Evolutionary conservation across 192 early-diverging fungal genomes (phyloP).

Genomic region (Backusella morwellensis): DNA sequence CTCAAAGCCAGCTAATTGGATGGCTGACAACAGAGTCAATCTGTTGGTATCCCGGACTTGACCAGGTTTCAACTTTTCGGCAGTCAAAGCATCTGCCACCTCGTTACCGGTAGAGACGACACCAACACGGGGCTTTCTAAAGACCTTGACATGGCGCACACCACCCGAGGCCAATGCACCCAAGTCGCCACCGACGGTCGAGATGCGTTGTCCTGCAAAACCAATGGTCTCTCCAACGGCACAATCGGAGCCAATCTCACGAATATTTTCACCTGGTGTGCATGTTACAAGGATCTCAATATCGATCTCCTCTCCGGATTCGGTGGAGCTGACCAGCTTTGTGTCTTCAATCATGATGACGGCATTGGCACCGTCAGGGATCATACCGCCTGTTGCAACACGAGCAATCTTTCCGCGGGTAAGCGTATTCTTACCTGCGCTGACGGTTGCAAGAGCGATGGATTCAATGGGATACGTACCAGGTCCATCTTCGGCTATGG

Average conservation of each 20-base stretch:
- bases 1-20: constrained; percentile 60
- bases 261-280: constrained; percentile 64
- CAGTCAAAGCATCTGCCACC: constrained; percentile 54
- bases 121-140: constrained; percentile 66
- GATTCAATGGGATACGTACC: constrained; percentile 72
- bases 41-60: constrained; percentile 86
- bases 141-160: constrained; percentile 53
- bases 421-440: constrained; percentile 29
- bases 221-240: constrained; percentile 59
- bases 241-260: constrained; percentile 80
- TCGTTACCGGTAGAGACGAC: constrained; percentile 93
- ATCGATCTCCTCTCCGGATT: constrained; percentile 55
- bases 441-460: constrained; percentile 55
- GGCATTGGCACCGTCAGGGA: constrained; percentile 81
- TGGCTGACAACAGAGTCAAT: constrained; percentile 67
- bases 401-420: constrained; percentile 64
- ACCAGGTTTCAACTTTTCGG: constrained; percentile 47
- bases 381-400: constrained; percentile 85
- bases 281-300: constrained; percentile 14
- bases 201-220: constrained; percentile 49
- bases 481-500: constrained; percentile 68
- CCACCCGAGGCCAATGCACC: constrained; percentile 83
- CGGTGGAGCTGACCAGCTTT: constrained; percentile 51
- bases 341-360: constrained; percentile 99
- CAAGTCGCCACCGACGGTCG: constrained; percentile 79